Base-by-base conservation (phyloP, 768 basidiomycete genomes). In the Mrakia frigida region DNA sequence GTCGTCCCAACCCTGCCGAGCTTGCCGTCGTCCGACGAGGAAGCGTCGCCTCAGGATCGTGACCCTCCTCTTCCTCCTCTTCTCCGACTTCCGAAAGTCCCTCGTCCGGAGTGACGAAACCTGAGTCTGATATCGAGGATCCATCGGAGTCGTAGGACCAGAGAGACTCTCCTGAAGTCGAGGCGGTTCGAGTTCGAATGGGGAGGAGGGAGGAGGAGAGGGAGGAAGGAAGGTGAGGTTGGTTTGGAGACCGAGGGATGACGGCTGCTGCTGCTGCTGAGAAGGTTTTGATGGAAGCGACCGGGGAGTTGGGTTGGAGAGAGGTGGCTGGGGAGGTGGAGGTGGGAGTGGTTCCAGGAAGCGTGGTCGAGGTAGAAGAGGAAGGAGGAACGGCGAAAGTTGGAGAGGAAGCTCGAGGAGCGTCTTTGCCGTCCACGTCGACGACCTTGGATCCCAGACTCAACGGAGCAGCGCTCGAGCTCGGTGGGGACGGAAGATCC, bases 81-180 rank as follows among this genome's bases (percentile, higher is more conserved):
- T 77, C 76, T 43, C 70, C 70, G 6, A 77, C 76, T 52, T 77
- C 76, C 25, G 70, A 72, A 13, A 77, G 52, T 31, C 76, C 76
- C 43, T 77, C 76, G 41, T 77, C 76, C 0, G 76, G 76, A 2
- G 76, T 77, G 23, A 67, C 76, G 71, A 77, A 77, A 0, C 76
- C 76, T 11, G 63, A 61, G 53, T 72, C 67, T 6, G 60, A 60
- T 31, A 63, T 52, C 0, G 59, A 61, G 13, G 70, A 71, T 35
- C 37, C 46, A 37, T 72, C 70, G 2, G 39, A 41, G 41, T 61
- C 70, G 10, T 65, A 63, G 35, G 76, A 50, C 76, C 76, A 77
- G 6, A 77, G 50, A 6, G 76, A 77, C 76, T 77, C 70, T 39
- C 76, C 76, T 35, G 59, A 31, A 1, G 41, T 33, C 0, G 73